Evolutionary conservation across 2,329 filamentous ascomycete genomes (phyloP), one percentile per base, ranked within the genome.

Genomic region (Fusarium caatingaense): DNA sequence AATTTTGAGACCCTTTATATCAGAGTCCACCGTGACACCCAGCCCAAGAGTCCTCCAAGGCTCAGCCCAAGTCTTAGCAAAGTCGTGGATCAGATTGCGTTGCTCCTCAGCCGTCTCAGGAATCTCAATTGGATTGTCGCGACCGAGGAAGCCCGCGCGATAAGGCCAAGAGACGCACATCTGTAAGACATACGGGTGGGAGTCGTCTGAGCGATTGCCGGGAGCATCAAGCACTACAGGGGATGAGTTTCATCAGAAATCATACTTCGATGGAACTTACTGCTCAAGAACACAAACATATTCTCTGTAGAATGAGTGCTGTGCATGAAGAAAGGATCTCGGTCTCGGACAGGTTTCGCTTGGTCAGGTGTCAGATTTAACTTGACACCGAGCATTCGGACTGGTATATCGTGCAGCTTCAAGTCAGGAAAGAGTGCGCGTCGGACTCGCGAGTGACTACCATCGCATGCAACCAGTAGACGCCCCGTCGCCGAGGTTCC

Each of bases 281-380:
- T 77, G 54, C 85, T 86, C 60, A 87, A 83, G 71, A 85, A 89
- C 20, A 87, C 73, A 71, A 85, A 89, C 0, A 81, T 80, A 44
- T 85, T 80, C 6, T 85, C 84, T 27, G 80, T 76, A 0, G 87
- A 86, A 40, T 87, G 82, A 1, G 82, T 81, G 0, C 86, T 86
- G 53, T 88, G 86, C 21, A 88, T 80, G 51, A 88, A 86, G 44
- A 83, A 86, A 0, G 86, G 83, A 56, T 89, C 87, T 1, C 88
- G 80, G 3, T 77, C 77, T 8, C 79, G 78, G 5, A 87, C 78
- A 0, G 81, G 80, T 2, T 76, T 74, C 20, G 85, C 79, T 41
- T 85, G 76, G 18, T 81, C 77, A 0, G 79, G 74, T 0, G 81
- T 78, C 34, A 85, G 80, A 1, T 80, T 69, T 9, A 83, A 71